Base-by-base conservation (phyloP, 441 rosid species). In the Omphalea diandra region DNA sequence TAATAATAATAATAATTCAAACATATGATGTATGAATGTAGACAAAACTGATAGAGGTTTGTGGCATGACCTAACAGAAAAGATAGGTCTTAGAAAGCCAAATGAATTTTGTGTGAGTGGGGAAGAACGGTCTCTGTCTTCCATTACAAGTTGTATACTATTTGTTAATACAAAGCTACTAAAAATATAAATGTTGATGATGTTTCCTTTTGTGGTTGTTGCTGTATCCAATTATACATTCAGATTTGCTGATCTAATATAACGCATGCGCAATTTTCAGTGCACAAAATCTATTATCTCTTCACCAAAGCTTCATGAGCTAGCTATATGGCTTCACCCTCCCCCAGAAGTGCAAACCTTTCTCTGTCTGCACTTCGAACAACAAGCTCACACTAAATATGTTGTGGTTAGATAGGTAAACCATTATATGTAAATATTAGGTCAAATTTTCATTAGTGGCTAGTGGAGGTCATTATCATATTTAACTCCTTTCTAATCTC, bases 41-140 rank as follows among this genome's bases (percentile, higher is more conserved):
- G n/a, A n/a, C n/a, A n/a, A n/a, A n/a, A n/a, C n/a, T n/a, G n/a
- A n/a, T n/a, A n/a, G n/a, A n/a, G n/a, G 24, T 35, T 74, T 67
- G 58, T 69, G 73, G 77, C 35, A 75, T 68, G 82, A 77, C 77
- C 79, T 73, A 75, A 77, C 75, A 69, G 77, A 82, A 58, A 73
- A 32, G 82, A 69, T 47, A 38, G 68, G 27, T 50, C 41, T 14
- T 0, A 22, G 29, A 50, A 50, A 50, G 14, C 24, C 12, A 50
- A 50, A 22, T 50, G 29, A 6, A 12, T 44, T 44, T 44, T 2
- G 11, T 46, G 35, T 54, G 11, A 72, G 67, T 72, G 76, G 71
- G 63, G 56, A 12, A 22, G 68, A n/a, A 7, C 50, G 31, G 71
- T 47, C 69, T 54, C 29, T 71, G 75, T 70, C 76, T 62, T 47